Base-by-base conservation (phyloP, 1,284 basidiomycete species). In the Leccinum variabile region DNA sequence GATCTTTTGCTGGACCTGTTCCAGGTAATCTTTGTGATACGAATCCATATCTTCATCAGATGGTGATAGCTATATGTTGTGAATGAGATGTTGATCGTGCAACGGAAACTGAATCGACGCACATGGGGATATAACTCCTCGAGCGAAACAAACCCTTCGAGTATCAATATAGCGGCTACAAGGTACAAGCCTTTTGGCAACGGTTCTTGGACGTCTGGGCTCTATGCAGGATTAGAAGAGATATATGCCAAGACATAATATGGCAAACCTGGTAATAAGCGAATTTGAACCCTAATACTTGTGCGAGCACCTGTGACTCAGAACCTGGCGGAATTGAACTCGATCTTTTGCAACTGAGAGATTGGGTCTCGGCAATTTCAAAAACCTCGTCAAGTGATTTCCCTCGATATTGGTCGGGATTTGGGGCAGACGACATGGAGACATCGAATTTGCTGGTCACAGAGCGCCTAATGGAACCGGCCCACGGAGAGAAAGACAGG, bases 241-340 rank as follows among this genome's bases (percentile, higher is more conserved):
- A 57, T 14, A 56, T 16, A n/a, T 28, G 32, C 10, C 3, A 14
- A 14, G 25, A 22, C 3, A 49, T 10, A 59, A 49, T 10, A 59
- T 28, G 35, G 70, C 84, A 60, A 66, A 92, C 92, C 78, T 94
- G 89, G 76, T 97, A 98, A 75, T 91, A 89, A 10, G 84, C 82
- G 71, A 97, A 97, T 75, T 99, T 98, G 84, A 98, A 98, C 22
- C 97, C 97, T 13, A 99, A 80, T 1, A 98, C 90, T 76, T 98
- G 94, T 9, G 94, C 91, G 65, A 97, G 80, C 14, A 95, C 89
- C 55, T 87, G 77, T 68, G 90, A 74, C 65, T 82, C 76, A 60
- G 66, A 18, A 65, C 61, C 57, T 59, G 67, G 54, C 62, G 70
- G 33, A 50, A 59, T 57, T 64, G 64, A 41, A 66, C 68, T 56